Evolutionary conservation across 2,329 filamentous ascomycete species (phyloP).

Genomic region (Intubia oerlemansii): DNA sequence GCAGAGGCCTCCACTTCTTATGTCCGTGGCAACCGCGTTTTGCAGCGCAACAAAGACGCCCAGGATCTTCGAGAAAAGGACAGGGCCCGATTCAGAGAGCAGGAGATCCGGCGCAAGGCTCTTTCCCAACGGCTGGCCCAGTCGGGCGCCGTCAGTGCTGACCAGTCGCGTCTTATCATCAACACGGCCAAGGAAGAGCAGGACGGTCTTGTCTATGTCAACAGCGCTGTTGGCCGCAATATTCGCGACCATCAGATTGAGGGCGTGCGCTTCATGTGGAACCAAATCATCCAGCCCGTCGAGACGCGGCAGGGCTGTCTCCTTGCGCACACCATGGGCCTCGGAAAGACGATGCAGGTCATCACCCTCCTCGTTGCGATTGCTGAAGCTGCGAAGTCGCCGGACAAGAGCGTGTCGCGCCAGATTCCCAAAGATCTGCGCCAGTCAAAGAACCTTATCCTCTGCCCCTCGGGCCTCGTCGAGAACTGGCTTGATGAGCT

Average conservation of each 20-base stretch:
- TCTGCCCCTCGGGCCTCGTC: conserved; percentile 56
- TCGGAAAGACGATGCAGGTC: conserved; percentile 84
- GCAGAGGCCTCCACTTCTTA: no score
- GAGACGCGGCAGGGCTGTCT: conserved; percentile 50
- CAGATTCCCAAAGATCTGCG: conserved; percentile 51
- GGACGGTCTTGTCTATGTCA: conserved; percentile 40
- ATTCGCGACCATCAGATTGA: conserved; percentile 67
- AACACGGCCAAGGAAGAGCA: conserved; percentile 42
- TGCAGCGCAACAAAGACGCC: conserved; percentile 26
- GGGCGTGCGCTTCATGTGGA: conserved; percentile 78
- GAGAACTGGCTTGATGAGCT: conserved; percentile 75
- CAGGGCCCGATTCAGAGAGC: conserved; percentile 26
- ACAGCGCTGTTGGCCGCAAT: conserved; percentile 35
- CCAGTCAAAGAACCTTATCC: conserved; percentile 41
- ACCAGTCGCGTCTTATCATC: conserved; percentile 34
- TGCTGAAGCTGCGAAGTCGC: conserved; percentile 39
- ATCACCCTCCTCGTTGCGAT: conserved; percentile 66
- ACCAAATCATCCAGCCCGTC: conserved; percentile 46
- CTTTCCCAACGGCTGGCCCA: conserved; percentile 21
- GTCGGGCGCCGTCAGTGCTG: conserved; percentile 20
- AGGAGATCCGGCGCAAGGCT: conserved; percentile 27
- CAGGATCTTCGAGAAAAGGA: conserved; percentile 34
- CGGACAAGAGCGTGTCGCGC: conserved; percentile 28
- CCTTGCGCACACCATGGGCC: conserved; percentile 74
- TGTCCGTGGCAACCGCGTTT: conserved; percentile 21